phyloP scores from a whole-genome alignment of 148 eudicot species.

The Limonium bicolor region DNA sequence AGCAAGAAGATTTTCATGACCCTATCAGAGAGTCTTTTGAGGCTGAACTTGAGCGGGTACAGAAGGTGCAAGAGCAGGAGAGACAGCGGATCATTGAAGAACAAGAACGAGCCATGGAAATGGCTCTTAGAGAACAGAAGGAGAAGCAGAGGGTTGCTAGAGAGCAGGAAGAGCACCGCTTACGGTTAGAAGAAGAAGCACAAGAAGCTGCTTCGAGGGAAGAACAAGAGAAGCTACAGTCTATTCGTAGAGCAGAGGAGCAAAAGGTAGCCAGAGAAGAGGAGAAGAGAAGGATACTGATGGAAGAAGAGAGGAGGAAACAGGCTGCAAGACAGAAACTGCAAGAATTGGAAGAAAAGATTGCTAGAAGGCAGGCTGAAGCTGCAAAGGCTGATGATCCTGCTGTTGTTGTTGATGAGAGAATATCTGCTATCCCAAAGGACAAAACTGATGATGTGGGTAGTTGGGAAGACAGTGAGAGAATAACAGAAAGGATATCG shows the following conservation, averaged over 20 bases:
- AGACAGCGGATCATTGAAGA: conserved; percentile 62
- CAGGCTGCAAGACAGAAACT: conserved; percentile 97
- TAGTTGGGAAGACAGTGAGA: conserved; percentile 88
- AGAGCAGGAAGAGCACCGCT: conserved; percentile 71
- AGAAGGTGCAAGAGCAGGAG: conserved; percentile 86
- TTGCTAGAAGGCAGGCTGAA: conserved; percentile 64
- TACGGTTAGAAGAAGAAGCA: conserved; percentile 70
- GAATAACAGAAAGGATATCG: conserved; percentile 78
- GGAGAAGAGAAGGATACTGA: conserved; percentile 49
- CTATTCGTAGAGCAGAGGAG: conserved; percentile 61
- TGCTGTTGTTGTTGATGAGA: conserved; percentile 26
- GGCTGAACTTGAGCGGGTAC: conserved; percentile 98
- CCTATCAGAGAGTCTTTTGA: conserved; percentile 96
- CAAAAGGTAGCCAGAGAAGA: conserved; percentile 72
- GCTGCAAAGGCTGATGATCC: conserved; percentile 19
- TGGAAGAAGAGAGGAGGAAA: conserved; percentile 95
- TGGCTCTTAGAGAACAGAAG: conserved; percentile 80
- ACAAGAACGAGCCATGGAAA: conserved; percentile 80
- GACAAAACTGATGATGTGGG: conserved; percentile 39
- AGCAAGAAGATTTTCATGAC: conserved; percentile 58
- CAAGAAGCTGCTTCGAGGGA: conserved; percentile 85
- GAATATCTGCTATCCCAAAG: conserved; percentile 11
- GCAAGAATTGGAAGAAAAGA: conserved; percentile 73
- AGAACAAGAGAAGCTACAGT: conserved; percentile 67
- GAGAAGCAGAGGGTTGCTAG: conserved; percentile 61